These are phyloP conservation scores for Abrus precatorius DNA, from an alignment of 306 rosid species.

Conservation along the genomic window DNA sequence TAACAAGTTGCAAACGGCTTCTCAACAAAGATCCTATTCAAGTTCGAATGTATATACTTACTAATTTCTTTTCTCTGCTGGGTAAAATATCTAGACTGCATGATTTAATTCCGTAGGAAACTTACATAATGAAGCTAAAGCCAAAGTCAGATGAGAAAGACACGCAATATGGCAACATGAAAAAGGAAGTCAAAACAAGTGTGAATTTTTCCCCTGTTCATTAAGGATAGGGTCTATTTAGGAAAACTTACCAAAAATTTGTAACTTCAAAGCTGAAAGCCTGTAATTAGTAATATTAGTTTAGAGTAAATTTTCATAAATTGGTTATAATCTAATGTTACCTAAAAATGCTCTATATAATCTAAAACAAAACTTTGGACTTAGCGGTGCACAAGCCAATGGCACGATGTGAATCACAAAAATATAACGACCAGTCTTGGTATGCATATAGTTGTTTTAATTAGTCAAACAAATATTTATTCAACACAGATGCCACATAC, in stretches of 20 bases:
- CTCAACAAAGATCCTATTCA: background rate
- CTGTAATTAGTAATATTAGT: too few species aligned
- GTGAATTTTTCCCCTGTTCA: too few species aligned
- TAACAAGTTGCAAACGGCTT: conserved; percentile 7
- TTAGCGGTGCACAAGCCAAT: background rate
- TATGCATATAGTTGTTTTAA: background rate
- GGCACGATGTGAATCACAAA: background rate
- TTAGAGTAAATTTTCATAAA: too few species aligned
- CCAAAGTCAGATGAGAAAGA: background rate
- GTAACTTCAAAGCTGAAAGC: too few species aligned
- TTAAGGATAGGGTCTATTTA: too few species aligned
- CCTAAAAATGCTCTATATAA: too few species aligned
- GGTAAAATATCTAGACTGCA: background rate
- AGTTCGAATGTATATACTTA: background rate
- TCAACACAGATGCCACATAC: background rate
- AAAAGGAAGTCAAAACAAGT: conserved; percentile 1
- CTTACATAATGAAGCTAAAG: background rate
- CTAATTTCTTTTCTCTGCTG: background rate
- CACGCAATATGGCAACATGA: too few species aligned
- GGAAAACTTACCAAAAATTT: too few species aligned
- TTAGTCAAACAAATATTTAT: conserved; percentile 11
- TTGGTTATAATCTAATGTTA: too few species aligned
- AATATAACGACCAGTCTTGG: background rate
- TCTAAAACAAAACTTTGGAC: background rate
- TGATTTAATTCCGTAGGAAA: background rate